Evolutionary conservation across 1,139 yeast species (phyloP), one percentile per base, ranked within the genome.

Genomic region (Suhomyces maxii): DNA sequence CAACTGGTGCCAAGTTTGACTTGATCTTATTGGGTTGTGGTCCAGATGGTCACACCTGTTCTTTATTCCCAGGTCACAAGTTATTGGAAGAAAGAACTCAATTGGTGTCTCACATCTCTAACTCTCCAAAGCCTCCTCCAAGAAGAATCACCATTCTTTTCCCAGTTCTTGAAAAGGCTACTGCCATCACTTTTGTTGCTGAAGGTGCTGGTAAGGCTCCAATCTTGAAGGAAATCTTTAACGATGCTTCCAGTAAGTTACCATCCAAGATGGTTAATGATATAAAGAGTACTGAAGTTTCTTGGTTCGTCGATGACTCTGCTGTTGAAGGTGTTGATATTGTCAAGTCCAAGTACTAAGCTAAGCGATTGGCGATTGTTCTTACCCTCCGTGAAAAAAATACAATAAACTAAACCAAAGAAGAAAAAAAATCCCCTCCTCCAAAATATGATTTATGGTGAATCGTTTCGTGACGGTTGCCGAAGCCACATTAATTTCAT

Each of bases 201-300:
- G 93, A 89, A 64, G 97, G 97, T 48, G 84, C 84, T 13, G 86
- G 88, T 34, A 90, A 90, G 68, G 88, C 89, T n/a, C 76, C 82
- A 0, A 76, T 86, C 38, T 72, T 91, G 65, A 79, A 80, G 59
- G 77, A 85, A 53, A 84, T 90, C 44, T 89, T 91, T 65, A 75
- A 76, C 47, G 80, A 84, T 53, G 60, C 72, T 14, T 57, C 68
- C 23, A 61, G 71, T 34, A 46, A 64, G 50, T 76, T 90, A 56
- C 98, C 98, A 14, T 78, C 89, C 45, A 85, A 83, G 50, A 70
- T 84, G 55, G 95, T 90, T 48, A 89, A 85, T 59, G 70, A 71
- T 13, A 60, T 72, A 47, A 63, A 76, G 37, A 64, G 64, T 44
- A 71, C 65, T 45, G 75, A 78, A 13, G 87, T 86, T 8, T 64